A percentile compares a stretch with the other conserved stretches of the same genome.
phyloP scores from a whole-genome alignment of 2,329 filamentous ascomycete genomes.

The Ceratocystis albifundus region DNA sequence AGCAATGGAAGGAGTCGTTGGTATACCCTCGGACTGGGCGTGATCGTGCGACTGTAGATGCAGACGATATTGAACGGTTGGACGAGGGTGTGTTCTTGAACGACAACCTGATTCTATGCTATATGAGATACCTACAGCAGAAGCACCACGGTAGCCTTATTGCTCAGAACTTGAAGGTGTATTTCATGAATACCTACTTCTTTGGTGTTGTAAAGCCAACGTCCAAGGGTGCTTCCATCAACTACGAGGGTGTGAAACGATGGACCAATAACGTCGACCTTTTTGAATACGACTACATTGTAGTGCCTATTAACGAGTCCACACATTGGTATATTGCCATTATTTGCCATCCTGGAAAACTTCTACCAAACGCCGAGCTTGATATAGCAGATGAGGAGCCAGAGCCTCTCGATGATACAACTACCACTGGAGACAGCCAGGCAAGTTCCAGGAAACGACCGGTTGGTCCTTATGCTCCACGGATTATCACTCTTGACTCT shows the following conservation, averaged over 20 bases:
- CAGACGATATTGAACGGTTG: constrained; percentile 61
- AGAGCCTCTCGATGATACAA: background rate
- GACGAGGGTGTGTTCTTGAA: constrained; percentile 82
- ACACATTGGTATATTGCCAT: constrained; percentile 91
- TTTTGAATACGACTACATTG: constrained; percentile 74
- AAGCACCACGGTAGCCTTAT: constrained; percentile 46
- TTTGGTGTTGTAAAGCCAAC: constrained; percentile 59
- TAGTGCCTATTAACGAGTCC: constrained; percentile 83
- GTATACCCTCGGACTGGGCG: constrained; percentile 48
- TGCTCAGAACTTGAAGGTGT: constrained; percentile 47
- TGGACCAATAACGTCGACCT: constrained; percentile 85
- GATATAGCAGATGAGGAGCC: background rate
- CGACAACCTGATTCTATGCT: constrained; percentile 84
- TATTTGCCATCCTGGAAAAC: constrained; percentile 71
- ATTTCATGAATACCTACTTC: constrained; percentile 91
- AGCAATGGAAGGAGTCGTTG: constrained; percentile 46
- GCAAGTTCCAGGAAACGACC: background rate
- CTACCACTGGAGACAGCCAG: background rate
- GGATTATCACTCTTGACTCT: constrained; percentile 82
- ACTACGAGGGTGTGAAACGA: constrained; percentile 71
- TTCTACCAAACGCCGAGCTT: constrained; percentile 33
- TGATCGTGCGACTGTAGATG: constrained; percentile 54
- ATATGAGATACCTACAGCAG: constrained; percentile 61
- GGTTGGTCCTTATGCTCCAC: constrained; percentile 43
- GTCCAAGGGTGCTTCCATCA: constrained; percentile 44